Evolutionary conservation across 169 alveolate genomes (phyloP).

Genomic region (Perkinsus olseni): DNA sequence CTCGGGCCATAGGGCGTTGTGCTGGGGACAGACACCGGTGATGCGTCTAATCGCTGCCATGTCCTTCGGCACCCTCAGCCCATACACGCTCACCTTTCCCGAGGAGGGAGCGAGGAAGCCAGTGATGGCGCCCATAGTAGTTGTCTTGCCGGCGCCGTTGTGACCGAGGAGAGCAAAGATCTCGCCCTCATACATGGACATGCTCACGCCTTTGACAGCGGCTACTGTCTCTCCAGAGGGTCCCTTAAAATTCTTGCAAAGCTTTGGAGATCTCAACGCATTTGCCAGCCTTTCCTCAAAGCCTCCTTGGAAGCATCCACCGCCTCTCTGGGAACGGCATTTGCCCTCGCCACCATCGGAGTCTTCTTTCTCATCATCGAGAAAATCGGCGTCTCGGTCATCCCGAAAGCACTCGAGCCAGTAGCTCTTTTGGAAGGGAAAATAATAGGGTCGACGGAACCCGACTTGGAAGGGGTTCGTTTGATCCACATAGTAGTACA

Average conservation of each 20-base stretch:
- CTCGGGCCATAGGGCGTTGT: conserved; percentile 56
- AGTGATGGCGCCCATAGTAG: conserved; percentile 61
- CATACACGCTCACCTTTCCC: conserved; percentile 51
- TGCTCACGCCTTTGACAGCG: conserved; percentile 20
- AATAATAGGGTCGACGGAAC: too few species aligned
- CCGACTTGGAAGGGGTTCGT: too few species aligned
- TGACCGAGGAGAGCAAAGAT: conserved; percentile 72
- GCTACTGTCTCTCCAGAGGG: conserved; percentile 33
- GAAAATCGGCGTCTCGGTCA: too few species aligned
- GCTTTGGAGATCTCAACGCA: conserved; percentile 22
- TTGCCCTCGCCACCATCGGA: too few species aligned
- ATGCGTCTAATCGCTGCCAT: neutral
- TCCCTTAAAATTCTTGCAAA: conserved; percentile 38
- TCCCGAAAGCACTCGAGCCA: too few species aligned
- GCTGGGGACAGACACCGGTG: conserved; percentile 60
- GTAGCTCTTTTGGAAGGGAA: too few species aligned
- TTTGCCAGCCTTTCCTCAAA: too few species aligned
- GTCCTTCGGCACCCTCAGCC: neutral
- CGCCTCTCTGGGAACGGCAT: too few species aligned
- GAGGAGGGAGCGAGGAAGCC: conserved; percentile 42
- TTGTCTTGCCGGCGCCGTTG: conserved; percentile 83
- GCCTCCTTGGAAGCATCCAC: too few species aligned
- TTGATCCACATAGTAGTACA: too few species aligned
- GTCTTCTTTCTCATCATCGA: too few species aligned
- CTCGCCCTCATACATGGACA: conserved; percentile 57